These are phyloP conservation scores for Lasiosphaeria ovina DNA, from an alignment of 495 filamentous ascomycete species.

Conservation along the genomic window DNA sequence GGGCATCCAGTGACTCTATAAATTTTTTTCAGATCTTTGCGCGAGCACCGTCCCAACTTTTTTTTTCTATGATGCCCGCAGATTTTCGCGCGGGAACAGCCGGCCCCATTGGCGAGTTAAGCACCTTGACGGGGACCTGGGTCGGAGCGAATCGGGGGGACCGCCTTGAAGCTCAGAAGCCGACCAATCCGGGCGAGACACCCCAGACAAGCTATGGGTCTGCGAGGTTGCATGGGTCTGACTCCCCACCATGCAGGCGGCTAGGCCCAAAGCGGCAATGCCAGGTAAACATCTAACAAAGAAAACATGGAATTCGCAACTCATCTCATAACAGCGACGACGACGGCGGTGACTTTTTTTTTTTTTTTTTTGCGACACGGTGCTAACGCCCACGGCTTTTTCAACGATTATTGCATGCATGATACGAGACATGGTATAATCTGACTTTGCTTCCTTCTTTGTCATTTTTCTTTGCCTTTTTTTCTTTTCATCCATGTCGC, in stretches of 20 bases:
- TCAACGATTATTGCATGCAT: too few species aligned
- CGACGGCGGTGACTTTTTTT: too few species aligned
- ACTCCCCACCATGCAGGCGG: not conserved
- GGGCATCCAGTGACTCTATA: not conserved
- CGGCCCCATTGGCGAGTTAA: constrained; percentile 22
- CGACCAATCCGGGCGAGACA: not conserved
- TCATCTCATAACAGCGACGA: too few species aligned
- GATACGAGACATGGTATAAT: too few species aligned
- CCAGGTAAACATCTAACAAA: constrained; percentile 15
- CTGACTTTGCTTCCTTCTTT: too few species aligned
- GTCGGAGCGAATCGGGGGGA: constrained; percentile 15
- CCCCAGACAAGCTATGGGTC: too few species aligned
- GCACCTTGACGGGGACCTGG: constrained; percentile 2
- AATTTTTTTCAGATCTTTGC: constrained; percentile 9
- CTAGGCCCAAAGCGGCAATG: constrained; percentile 22
- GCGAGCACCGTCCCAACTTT: constrained; percentile 15
- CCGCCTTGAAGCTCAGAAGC: not conserved
- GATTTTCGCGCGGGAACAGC: constrained; percentile 15
- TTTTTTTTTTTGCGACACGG: too few species aligned
- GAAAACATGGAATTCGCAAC: not conserved
- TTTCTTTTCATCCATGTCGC: too few species aligned
- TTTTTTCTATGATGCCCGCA: constrained; percentile 22
- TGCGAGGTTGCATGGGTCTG: not conserved
- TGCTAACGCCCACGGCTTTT: too few species aligned
- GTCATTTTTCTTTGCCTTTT: too few species aligned